Base-by-base conservation (phyloP, 2,329 filamentous ascomycete species). In the Ophiostoma populinum region DNA sequence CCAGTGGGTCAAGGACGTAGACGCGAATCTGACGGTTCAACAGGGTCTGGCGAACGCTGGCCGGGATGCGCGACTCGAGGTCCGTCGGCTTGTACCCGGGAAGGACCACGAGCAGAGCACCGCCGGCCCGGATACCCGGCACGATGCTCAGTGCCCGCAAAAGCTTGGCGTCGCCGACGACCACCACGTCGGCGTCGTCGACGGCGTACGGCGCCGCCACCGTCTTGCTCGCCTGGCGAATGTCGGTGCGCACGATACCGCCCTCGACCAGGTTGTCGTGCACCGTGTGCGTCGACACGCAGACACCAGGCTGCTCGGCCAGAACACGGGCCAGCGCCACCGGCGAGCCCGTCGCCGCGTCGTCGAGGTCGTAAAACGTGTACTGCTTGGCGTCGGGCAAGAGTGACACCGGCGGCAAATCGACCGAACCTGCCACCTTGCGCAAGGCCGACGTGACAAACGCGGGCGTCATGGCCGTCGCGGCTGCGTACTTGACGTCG, bases 321-420 rank as follows among this genome's bases (percentile, higher is more conserved):
- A 63, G 70, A 10, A 73, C 51, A 38, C 57, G 62, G 42, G 67
- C 65, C 19, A 76, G 51, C 24, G 62, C 68, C 16, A 68, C 57
- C 9, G 83, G 76, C 1, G 82, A 75, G 40, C 63, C 62, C 34
- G 77, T 68, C 2, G 63, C 57, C 19, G 85, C 85, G 53, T 75
- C 69, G 50, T 93, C 87, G 26, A 80, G 53, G 46, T 94, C 81
- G 85, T 86, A 95, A 67, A 98, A 94, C 10, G 76, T 77, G 60
- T 90, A 95, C 56, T 95, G 80, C 54, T 81, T 69, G 15, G 75
- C 72, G 36, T 63, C 53, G n/a, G 54, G 47, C 18, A 45, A 45
- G 42, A 62, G 38, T 46, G 54, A 41, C 51, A 51, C 38, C 10
- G 51, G 45, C 43, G 44, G 38, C n/a, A 49, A n/a, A n/a, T 44